Conservation (phyloP, 2,329 filamentous ascomycete species). For the Nemania abortiva region DNA sequence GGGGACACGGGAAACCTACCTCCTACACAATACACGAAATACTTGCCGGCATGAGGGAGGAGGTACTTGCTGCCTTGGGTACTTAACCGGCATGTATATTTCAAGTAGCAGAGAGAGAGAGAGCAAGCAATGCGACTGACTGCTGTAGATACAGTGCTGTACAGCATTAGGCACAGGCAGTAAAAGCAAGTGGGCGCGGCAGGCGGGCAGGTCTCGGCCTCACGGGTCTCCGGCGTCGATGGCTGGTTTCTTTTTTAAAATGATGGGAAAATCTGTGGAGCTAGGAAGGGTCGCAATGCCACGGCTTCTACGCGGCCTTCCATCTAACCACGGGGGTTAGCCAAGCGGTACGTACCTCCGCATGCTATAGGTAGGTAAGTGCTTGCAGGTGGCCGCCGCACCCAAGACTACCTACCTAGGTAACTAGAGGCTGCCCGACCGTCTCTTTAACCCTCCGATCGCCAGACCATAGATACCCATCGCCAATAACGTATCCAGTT, state of each 20-base stretch:
- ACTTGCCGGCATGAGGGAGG: not conserved
- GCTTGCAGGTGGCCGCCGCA: not conserved
- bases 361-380: not conserved
- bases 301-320: conserved; percentile 25
- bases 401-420: too few relatives aligned
- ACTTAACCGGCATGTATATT: not conserved
- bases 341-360: conserved; percentile 35
- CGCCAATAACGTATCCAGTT: too few relatives aligned
- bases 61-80: not conserved
- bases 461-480: not conserved
- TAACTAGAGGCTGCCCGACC: not conserved
- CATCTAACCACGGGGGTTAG: conserved; percentile 16
- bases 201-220: conserved; percentile 38
- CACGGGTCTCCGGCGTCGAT: conserved; percentile 36
- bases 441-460: not conserved
- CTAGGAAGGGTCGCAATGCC: conserved; percentile 9
- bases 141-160: not conserved
- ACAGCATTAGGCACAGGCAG: not conserved
- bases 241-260: conserved; percentile 33
- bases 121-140: not conserved
- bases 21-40: not conserved
- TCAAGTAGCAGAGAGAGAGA: not conserved
- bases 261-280: conserved; percentile 32
- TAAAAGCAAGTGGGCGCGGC: conserved; percentile 24
- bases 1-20: conserved; percentile 15